Base-by-base conservation (phyloP, 2,329 filamentous ascomycete genomes). In the Apiospora saccharicola region DNA sequence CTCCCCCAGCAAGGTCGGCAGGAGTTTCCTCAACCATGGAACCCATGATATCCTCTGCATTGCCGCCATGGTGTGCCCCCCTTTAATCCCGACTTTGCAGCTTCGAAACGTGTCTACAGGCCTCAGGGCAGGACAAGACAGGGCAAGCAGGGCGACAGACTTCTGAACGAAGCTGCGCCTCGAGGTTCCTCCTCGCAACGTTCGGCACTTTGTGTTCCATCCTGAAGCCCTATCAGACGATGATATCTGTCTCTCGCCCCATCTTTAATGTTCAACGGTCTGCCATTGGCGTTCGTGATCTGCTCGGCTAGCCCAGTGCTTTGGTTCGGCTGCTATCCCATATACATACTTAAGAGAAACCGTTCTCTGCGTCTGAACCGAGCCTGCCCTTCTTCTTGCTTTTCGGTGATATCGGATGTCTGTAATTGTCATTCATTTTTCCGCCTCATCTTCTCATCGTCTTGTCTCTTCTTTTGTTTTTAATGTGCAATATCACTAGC, bases 401-500 rank as follows among this genome's bases (percentile, higher is more conserved):
- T 30, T 37, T 37, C 53, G 53, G 53, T 61, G 37, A 61, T 30
- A 37, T 61, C 53, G 53, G 26, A 64, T 41, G 34, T 30, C 57
- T 41, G 34, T 41, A 37, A 37, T 30, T 64, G 34, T 41, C 57
- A 64, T 64, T 64, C 57, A 64, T 41, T 64, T 64, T 30, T 41
- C 30, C 34, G 26, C 26, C 30, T 19, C 24, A 34, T n/a, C 34
- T 64, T 37, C 19, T 12, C 57, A 3, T 64, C 57, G 37, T 41
- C 30, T 57, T 22, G 43, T 61, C 30, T 19, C 26, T 30, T 26
- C 8, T 64, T 34, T 41, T 41, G 16, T 61, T 64, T 41, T 64
- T 64, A 64, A 64, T 64, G 57, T 64, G 57, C 57, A 64, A 41
- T 64, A 64, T 64, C 57, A 64, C 57, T 41, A 64, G 57, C 57